Evolutionary conservation across 2,329 filamentous ascomycete species (phyloP), one percentile per base, ranked within the genome.

Genomic region (Diaporthe eres): DNA sequence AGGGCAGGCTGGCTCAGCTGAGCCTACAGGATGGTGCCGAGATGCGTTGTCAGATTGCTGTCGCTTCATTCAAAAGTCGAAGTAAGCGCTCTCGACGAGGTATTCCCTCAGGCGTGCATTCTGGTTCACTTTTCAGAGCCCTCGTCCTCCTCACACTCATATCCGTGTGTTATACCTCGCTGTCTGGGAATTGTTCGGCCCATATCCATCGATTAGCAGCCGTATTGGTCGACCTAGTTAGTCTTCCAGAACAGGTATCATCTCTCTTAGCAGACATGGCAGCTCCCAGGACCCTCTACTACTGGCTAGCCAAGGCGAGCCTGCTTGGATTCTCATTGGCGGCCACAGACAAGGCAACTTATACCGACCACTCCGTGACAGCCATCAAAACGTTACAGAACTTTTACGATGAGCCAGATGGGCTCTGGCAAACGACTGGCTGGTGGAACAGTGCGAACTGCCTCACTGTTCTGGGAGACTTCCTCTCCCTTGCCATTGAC

Each of bases 361-460:
- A 87, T 79, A 80, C 82, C 13, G 77, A 78, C 19, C 79, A 84
- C 71, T 79, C 86, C 4, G 78, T 80, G 4, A 72, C 78, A 22
- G 83, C 84, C 8, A 84, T 86, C 55, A 78, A 83, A 49, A 81
- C 86, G 8, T 85, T 94, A 1, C 91, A 93, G 79, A 76, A 78
- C 4, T 94, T 90, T 89, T 94, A 94, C 82, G 88, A 92, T 80
- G 75, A 83, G 3, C 80, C 81, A 7, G 91, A 87, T 1, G 93
- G 93, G 4, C 85, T 94, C 17, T 95, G 92, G 91, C 84, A 90
- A 73, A 88, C 88, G 0, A 87, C 89, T 10, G 88, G 88, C n/a
- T 95, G 93, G 93, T 95, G 93, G 93, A 94, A 94, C 80, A 89
- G 89, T 72, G 93, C 90, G 60, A 95, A 94, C 80, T 88, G 88